Conservation (phyloP, 164 flowering plant species). For the Echeveria elegans region DNA sequence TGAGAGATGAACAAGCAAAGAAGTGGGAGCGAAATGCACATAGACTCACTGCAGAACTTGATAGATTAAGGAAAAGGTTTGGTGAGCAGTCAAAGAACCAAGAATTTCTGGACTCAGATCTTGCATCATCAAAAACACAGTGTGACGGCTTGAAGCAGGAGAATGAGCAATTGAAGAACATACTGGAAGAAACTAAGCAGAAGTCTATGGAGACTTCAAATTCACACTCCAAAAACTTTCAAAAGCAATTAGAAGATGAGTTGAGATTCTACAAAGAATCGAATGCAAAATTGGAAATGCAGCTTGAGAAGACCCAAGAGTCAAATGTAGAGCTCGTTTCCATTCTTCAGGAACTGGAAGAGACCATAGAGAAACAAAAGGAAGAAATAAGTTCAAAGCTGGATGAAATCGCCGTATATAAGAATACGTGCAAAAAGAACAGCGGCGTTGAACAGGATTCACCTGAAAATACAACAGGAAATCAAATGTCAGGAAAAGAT, state of each 20-base stretch:
- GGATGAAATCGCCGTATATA: neutral
- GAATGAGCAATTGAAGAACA: slow-evolving; percentile 29
- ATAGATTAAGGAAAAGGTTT: slow-evolving; percentile 33
- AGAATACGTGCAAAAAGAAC: neutral
- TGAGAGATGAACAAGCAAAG: no score
- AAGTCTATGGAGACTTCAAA: slow-evolving; percentile 18
- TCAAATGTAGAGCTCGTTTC: slow-evolving; percentile 79
- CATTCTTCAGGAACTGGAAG: slow-evolving; percentile 77
- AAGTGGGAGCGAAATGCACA: slow-evolving; percentile 76
- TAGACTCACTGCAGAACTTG: slow-evolving; percentile 48
- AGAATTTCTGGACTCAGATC: slow-evolving; percentile 41
- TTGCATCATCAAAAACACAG: slow-evolving; percentile 43
- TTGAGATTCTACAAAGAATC: slow-evolving; percentile 50
- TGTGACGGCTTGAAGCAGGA: slow-evolving; percentile 53
- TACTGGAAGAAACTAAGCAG: slow-evolving; percentile 36
- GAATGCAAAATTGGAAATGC: slow-evolving; percentile 42
- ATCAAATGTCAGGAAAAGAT: neutral
- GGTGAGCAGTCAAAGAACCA: slow-evolving; percentile 39
- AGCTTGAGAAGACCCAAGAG: slow-evolving; percentile 58
- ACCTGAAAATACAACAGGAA: neutral
- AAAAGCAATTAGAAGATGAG: slow-evolving; percentile 53
- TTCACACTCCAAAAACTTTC: slow-evolving; percentile 25
- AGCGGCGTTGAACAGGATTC: slow-evolving; percentile 1
- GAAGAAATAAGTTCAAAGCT: slow-evolving; percentile 23
- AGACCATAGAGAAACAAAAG: slow-evolving; percentile 58